These are phyloP conservation scores for Monosporascus sp. DNA, from an alignment of 2,329 filamentous ascomycete genomes.

Conservation along the genomic window DNA sequence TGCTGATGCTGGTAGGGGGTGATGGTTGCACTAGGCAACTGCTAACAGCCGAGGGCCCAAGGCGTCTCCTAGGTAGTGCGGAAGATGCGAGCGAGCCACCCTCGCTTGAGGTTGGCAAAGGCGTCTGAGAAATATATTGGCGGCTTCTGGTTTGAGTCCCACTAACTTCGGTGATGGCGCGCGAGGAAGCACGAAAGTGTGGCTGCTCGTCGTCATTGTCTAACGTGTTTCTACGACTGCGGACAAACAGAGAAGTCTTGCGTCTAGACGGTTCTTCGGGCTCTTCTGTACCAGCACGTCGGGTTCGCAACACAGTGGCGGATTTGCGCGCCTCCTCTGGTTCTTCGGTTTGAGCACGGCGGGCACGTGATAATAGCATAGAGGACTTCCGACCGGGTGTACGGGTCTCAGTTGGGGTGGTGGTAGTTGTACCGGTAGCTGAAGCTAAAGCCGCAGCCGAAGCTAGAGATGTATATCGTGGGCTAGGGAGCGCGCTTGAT, in stretches of 20 bases:
- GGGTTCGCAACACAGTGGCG: conserved; percentile 37
- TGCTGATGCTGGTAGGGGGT: conserved; percentile 28
- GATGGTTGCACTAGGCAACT: conserved; percentile 40
- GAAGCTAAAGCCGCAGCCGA: not conserved
- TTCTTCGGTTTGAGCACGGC: conserved; percentile 45
- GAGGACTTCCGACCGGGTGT: conserved; percentile 47
- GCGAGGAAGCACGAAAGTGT: conserved; percentile 52
- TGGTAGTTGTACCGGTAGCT: conserved; percentile 23
- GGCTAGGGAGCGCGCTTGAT: conserved; percentile 39
- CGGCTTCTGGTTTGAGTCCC: conserved; percentile 29
- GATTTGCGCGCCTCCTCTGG: conserved; percentile 46
- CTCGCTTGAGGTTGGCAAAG: conserved; percentile 29
- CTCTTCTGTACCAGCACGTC: conserved; percentile 43
- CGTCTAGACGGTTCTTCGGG: conserved; percentile 36
- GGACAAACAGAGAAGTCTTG: conserved; percentile 39
- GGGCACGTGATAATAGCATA: conserved; percentile 40
- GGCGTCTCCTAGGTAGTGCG: conserved; percentile 47
- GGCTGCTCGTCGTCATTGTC: conserved; percentile 45
- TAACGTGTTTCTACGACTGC: conserved; percentile 40
- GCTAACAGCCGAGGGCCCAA: conserved; percentile 43
- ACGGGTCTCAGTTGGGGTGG: conserved; percentile 34
- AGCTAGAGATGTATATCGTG: conserved; percentile 29
- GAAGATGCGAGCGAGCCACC: conserved; percentile 34
- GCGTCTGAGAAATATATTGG: conserved; percentile 34
- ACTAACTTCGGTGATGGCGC: conserved; percentile 52